Base-by-base conservation (phyloP, 768 basidiomycete genomes). In the Pleurotus cornucopiae region DNA sequence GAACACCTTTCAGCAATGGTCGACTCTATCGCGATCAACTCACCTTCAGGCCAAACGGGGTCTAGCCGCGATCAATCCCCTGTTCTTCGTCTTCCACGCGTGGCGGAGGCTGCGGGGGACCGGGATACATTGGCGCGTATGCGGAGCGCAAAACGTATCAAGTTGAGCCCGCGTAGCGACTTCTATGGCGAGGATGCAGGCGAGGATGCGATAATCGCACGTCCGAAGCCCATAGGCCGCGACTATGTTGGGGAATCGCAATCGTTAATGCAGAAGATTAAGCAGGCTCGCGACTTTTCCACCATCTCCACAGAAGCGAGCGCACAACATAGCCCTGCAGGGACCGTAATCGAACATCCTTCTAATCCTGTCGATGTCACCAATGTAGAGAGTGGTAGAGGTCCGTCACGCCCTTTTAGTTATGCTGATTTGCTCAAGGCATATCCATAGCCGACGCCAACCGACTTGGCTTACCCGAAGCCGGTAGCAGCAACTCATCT, bases 1-100 rank as follows among this genome's bases (percentile, higher is more conserved):
- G 91, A 96, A 18, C 93, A 97, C 66, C 82, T 98, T 43, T 93
- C 92, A 2, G 93, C 91, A 0, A 82, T 98, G 72, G 94, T 96
- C 2, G 95, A 97, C 62, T 91, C 93, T 2, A 95, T 98, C 58
- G 94, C 92, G n/a, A 74, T 88, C 40, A 86, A 88, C 60, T 83
- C 85, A 0, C 82, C 83, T 0, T 86, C 89, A 25, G 83, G 68
- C 6, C 73, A 75, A 20, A 80, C 78, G 52, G 76, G 74, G 0
- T 72, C 77, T n/a, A 73, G 69, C 1, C 74, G 68, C 6, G 77
- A 70, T 3, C 73, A 74, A 1, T 78, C 78, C 6, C 75, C 80
- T 5, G 73, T 79, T 1, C 81, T 76, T 41, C 73, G 75, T 44
- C 68, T 82, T 25, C 81, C 82, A 49, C 75, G 73, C 5, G 74